phyloP scores from a whole-genome alignment of 306 rosid species.

The Canavalia gladiata region DNA sequence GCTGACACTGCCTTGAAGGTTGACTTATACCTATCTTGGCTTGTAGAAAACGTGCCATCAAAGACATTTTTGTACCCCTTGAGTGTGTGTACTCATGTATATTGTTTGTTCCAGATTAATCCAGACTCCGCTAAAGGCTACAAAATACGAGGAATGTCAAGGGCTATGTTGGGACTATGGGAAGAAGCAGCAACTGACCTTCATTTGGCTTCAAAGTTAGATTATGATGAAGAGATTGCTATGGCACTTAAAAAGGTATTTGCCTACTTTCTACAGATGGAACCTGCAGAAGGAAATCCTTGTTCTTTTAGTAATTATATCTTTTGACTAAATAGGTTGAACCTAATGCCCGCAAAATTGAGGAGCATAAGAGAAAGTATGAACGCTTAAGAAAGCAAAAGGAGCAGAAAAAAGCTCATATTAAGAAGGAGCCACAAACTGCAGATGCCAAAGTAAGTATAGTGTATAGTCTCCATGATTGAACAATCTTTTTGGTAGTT shows the following conservation, averaged over 20 bases:
- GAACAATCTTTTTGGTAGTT: slow-evolving; percentile 5
- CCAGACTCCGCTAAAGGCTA: slow-evolving; percentile 90
- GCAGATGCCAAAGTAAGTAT: slow-evolving; percentile 64
- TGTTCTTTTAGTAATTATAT: slow-evolving; percentile 11
- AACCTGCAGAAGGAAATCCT: slow-evolving; percentile 15
- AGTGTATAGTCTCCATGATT: slow-evolving; percentile 28
- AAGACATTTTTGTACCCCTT: neutral
- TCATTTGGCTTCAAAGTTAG: slow-evolving; percentile 76
- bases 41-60: neutral
- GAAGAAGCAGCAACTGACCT: slow-evolving; percentile 79
- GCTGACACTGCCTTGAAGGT: slow-evolving; percentile 87
- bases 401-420: slow-evolving; percentile 57
- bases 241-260: slow-evolving; percentile 71
- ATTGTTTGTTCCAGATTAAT: slow-evolving; percentile 67
- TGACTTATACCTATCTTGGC: slow-evolving; percentile 36
- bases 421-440: slow-evolving; percentile 57
- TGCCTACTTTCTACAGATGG: neutral
- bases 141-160: slow-evolving; percentile 81
- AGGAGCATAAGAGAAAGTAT: slow-evolving; percentile 80
- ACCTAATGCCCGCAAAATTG: slow-evolving; percentile 79
- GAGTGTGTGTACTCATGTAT: slow-evolving; percentile 17
- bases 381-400: slow-evolving; percentile 66
- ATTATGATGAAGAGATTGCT: slow-evolving; percentile 83
- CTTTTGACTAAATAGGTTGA: slow-evolving; percentile 65
- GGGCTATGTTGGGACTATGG: slow-evolving; percentile 85